Conservation (phyloP, 179 eudicot species). For the Spergularia azorica region DNA sequence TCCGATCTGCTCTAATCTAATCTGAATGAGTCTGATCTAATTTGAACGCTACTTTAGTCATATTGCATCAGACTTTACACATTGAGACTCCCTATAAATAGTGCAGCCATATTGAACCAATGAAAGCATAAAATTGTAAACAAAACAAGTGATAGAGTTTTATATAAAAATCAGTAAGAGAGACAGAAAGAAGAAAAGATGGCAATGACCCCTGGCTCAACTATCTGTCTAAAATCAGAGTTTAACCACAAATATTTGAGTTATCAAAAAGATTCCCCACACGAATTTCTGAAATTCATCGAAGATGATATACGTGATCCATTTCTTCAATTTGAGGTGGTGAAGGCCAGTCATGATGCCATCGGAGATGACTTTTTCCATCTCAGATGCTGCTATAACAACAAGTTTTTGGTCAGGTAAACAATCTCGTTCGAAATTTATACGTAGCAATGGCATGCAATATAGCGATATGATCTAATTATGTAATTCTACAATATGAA, state of each 20-base stretch:
- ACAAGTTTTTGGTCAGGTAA: slow-evolving; percentile 20
- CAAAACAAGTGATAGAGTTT: background rate
- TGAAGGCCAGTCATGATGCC: slow-evolving; percentile 1
- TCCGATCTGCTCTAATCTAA: too few species aligned
- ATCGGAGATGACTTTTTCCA: slow-evolving; percentile 1
- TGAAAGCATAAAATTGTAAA: too few species aligned
- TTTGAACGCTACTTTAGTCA: too few species aligned
- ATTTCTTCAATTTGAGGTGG: slow-evolving; percentile 9
- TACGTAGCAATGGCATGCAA: too few species aligned
- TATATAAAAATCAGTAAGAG: background rate
- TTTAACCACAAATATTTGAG: background rate
- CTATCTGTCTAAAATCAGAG: slow-evolving; percentile 14
- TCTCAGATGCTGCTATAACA: slow-evolving; percentile 13
- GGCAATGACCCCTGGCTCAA: background rate
- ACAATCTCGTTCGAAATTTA: too few species aligned
- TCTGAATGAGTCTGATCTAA: too few species aligned
- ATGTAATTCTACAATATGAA: too few species aligned
- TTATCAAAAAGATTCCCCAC: background rate
- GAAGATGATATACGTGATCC: background rate
- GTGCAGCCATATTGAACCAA: too few species aligned
- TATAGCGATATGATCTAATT: too few species aligned
- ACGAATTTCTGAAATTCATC: background rate
- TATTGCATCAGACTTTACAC: too few species aligned
- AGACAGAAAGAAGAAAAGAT: background rate
- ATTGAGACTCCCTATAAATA: too few species aligned